Evolutionary conservation across 139 green algal genomes (phyloP).

Genomic region (Micractinium conductrix): DNA sequence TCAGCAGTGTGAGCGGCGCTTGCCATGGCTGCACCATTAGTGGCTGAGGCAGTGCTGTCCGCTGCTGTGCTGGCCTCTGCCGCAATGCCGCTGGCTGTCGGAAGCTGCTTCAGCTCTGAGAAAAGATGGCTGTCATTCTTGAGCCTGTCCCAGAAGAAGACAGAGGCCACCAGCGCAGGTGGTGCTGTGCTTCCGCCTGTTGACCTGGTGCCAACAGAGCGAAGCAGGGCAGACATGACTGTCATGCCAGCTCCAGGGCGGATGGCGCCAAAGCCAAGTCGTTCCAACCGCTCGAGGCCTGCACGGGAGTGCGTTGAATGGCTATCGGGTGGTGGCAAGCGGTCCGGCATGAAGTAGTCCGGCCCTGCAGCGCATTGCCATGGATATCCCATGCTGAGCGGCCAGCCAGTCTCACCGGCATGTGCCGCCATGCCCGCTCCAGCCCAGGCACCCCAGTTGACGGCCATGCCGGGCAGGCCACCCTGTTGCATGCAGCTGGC

Average conservation of each 20-base stretch:
- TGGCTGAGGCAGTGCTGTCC: background rate
- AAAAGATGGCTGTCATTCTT: constrained; percentile 4
- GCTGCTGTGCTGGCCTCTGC: background rate
- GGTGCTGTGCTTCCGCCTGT: background rate
- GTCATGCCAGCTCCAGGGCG: constrained; percentile 28
- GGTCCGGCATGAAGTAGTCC: background rate
- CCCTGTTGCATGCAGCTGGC: background rate
- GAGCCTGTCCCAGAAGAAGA: constrained; percentile 47
- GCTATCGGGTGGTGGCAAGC: no score
- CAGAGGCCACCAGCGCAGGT: constrained; percentile 15
- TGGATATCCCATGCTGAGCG: constrained; percentile 37
- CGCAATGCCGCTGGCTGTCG: background rate
- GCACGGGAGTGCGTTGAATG: constrained; percentile 20
- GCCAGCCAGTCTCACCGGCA: constrained; percentile 34
- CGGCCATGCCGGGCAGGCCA: constrained; percentile 13
- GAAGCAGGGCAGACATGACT: constrained; percentile 23
- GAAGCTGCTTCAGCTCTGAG: constrained; percentile 10
- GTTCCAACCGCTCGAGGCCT: constrained; percentile 47
- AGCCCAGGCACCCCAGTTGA: constrained; percentile 92
- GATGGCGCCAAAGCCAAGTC: constrained; percentile 49
- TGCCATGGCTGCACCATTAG: background rate
- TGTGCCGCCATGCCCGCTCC: constrained; percentile 84
- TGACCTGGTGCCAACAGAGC: background rate
- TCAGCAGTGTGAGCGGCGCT: background rate
- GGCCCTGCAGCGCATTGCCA: constrained; percentile 12